Conservation (phyloP, 306 rosid species). For the Adenanthera pavonina region DNA sequence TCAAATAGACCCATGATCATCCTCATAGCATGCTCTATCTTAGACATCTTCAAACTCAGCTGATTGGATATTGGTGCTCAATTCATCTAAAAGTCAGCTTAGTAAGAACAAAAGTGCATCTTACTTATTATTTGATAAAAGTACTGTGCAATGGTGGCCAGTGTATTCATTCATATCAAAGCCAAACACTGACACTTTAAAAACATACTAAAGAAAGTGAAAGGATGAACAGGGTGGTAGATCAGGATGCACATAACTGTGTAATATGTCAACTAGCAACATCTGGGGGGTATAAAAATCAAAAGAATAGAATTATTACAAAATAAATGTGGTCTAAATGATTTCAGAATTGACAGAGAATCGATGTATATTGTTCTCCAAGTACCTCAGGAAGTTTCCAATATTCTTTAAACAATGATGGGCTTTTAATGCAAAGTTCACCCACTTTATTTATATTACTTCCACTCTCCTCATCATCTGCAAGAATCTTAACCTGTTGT, state of each 20-base stretch:
- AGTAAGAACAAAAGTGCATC: neutral
- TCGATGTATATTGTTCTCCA: conserved; percentile 20
- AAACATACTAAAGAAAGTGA: neutral
- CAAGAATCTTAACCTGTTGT: conserved; percentile 67
- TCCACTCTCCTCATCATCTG: conserved; percentile 58
- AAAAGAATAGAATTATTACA: conserved; percentile 19
- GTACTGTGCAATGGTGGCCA: neutral
- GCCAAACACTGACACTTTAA: neutral
- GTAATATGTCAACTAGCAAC: conserved; percentile 15
- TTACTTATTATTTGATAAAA: neutral
- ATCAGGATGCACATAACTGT: conserved; percentile 25
- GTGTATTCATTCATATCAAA: neutral
- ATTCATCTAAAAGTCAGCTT: neutral
- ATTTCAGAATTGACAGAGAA: conserved; percentile 32
- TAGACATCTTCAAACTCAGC: conserved; percentile 6
- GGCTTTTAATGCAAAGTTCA: conserved; percentile 85
- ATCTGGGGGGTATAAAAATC: neutral
- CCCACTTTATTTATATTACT: conserved; percentile 49
- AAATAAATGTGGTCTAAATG: neutral
- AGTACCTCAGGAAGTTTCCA: conserved; percentile 91
- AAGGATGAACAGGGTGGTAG: conserved; percentile 18
- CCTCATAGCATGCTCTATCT: conserved; percentile 23
- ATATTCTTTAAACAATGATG: conserved; percentile 85
- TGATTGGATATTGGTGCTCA: neutral
- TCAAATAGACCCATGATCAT: neutral